A percentile compares a stretch with the other conserved stretches of the same genome.
Conservation (phyloP, 768 basidiomycete species). For the Mycena chlorophos region DNA sequence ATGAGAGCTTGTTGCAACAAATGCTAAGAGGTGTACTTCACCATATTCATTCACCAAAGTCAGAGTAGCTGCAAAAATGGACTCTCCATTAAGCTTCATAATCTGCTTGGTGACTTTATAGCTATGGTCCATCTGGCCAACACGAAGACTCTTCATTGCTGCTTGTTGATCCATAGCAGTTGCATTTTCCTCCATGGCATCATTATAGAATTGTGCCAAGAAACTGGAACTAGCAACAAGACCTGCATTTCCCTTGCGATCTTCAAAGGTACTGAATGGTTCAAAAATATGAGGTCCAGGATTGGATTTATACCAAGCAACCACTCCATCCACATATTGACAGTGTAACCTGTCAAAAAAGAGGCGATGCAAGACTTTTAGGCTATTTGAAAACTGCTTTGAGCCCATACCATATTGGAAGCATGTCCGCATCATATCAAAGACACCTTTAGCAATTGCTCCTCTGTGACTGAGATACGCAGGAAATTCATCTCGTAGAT, state of each 20-base stretch:
- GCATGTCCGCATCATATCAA: neutral
- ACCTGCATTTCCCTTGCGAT: neutral
- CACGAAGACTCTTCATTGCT: neutral
- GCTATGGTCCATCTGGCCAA: neutral
- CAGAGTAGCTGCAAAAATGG: conserved; percentile 1
- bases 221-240: neutral
- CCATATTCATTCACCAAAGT: conserved; percentile 1
- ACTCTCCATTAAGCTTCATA: conserved; percentile 5
- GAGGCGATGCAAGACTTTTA: neutral
- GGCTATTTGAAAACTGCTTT: neutral
- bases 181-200: neutral
- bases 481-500: neutral
- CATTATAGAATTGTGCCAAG: neutral
- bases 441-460: neutral
- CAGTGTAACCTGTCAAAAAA: neutral
- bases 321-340: neutral
- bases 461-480: neutral
- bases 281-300: neutral
- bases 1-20: conserved; percentile 11
- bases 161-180: neutral
- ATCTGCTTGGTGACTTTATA: conserved; percentile 4
- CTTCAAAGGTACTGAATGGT: neutral
- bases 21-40: neutral
- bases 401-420: neutral
- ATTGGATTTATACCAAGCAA: neutral